Base-by-base conservation (phyloP, 441 rosid genomes). In the Bruguiera hainesii region DNA sequence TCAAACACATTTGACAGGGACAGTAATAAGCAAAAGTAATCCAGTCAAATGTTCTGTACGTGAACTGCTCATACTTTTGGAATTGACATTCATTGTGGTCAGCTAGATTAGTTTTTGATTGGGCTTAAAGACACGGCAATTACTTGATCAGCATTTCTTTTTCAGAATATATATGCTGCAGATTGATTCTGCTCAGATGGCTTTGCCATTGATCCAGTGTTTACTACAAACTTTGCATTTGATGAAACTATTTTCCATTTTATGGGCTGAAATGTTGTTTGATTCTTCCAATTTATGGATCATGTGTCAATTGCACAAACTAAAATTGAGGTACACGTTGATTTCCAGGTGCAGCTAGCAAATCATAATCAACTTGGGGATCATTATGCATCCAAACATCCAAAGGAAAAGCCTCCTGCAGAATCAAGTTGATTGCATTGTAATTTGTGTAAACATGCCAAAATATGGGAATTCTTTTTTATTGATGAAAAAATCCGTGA, bases 331-430 rank as follows among this genome's bases (percentile, higher is more conserved):
- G 48, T 42, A 42, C 15, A 21, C 59, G 68, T 67, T 26, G 53
- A 69, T 31, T 69, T 77, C 62, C 85, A 88, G 91, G 80, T 60
- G 23, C 91, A 76, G 65, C 82, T 88, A 63, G 94, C 91, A 10
- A 88, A 86, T 75, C 78, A 62, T 33, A 88, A 88, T 49, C 94
- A 88, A 67, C 85, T 84, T 13, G 87, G 72, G 5, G 91, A 88
- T 78, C 94, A 88, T 61, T 88, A 81, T 73, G 73, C 75, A 42
- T 82, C 94, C 48, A 85, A 88, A 61, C 89, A 88, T 83, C 93
- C 94, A 1, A 83, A 84, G 82, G 89, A 86, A 73, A 83, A 79
- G 66, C 84, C 88, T 48, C 94, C 87, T 26, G 28, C 77, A 5
- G 88, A 73, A 68, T 79, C 83, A 0, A 76, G 85, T 67, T 88